Evolutionary conservation across 2,329 filamentous ascomycete genomes (phyloP).

Genomic region (Neofusicoccum laricinum): DNA sequence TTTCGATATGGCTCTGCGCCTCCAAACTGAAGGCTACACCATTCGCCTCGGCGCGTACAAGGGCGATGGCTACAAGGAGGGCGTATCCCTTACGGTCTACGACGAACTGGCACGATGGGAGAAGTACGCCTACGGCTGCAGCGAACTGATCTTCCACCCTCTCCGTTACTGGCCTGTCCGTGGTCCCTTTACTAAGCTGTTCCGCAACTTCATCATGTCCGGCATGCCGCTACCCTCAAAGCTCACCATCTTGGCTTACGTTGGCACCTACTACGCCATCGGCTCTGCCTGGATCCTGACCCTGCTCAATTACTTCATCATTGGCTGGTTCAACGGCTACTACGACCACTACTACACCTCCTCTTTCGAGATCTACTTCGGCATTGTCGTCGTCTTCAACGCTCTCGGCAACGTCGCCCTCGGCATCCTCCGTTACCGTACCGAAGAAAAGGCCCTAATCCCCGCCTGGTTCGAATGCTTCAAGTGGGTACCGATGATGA

Average conservation of each 20-base stretch:
- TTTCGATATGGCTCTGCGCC: constrained; percentile 76
- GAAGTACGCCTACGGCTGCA: constrained; percentile 82
- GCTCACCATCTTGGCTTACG: constrained; percentile 72
- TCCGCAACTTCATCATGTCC: constrained; percentile 69
- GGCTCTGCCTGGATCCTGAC: constrained; percentile 74
- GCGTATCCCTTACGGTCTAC: constrained; percentile 79
- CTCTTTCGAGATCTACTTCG: constrained; percentile 76
- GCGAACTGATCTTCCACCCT: constrained; percentile 78
- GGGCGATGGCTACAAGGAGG: constrained; percentile 76
- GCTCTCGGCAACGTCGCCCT: constrained; percentile 70
- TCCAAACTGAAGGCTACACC: constrained; percentile 70
- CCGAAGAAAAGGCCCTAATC: constrained; percentile 61
- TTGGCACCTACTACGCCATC: constrained; percentile 78
- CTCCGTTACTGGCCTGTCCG: constrained; percentile 68
- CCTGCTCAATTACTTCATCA: constrained; percentile 69
- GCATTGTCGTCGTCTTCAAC: constrained; percentile 75
- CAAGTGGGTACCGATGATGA: constrained; percentile 61
- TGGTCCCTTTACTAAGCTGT: constrained; percentile 76
- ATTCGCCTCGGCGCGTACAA: constrained; percentile 72
- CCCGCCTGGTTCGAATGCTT: constrained; percentile 52
- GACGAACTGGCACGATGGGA: constrained; percentile 84
- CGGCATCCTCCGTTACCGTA: constrained; percentile 69
- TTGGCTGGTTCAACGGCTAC: constrained; percentile 74
- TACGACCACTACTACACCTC: constrained; percentile 75
- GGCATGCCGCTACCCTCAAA: constrained; percentile 74